These are phyloP conservation scores for Benincasa hispida DNA, from an alignment of 306 rosid genomes.

Conservation along the genomic window DNA sequence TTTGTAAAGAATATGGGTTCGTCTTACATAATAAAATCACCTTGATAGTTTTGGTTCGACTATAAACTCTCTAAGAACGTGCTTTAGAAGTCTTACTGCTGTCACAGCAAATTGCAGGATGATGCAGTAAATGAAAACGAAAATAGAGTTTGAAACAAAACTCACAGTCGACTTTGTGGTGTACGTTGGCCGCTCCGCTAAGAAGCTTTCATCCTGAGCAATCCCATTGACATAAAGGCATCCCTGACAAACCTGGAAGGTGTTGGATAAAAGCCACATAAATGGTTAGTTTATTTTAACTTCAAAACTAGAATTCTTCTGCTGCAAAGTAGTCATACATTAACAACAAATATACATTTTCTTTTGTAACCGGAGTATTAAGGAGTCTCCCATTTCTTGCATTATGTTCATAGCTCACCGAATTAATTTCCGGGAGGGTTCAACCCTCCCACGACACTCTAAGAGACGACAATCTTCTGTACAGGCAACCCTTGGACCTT, in stretches of 20 bases:
- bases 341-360: not conserved
- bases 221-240: slow-evolving; percentile 62
- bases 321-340: not conserved
- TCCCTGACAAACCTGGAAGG: slow-evolving; percentile 48
- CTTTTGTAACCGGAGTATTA: not conserved
- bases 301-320: not conserved
- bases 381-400: not conserved
- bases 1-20: not conserved
- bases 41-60: not conserved
- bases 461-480: not conserved
- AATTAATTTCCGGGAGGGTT: not conserved
- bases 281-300: not conserved
- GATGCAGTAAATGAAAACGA: slow-evolving; percentile 1
- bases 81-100: not conserved
- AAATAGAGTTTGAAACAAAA: not conserved
- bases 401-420: not conserved
- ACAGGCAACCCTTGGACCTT: not conserved
- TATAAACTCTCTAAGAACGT: not conserved
- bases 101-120: not conserved
- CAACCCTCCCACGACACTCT: not conserved
- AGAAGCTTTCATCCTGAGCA: slow-evolving; percentile 48
- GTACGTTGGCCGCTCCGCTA: slow-evolving; percentile 46
- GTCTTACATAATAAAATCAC: not conserved
- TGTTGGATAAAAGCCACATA: not conserved
- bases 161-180: slow-evolving; percentile 38